A percentile compares a stretch with the other conserved stretches of the same genome.
Evolutionary conservation across 2,329 filamentous ascomycete species (phyloP).

Genomic region (Orbilia brochopaga): DNA sequence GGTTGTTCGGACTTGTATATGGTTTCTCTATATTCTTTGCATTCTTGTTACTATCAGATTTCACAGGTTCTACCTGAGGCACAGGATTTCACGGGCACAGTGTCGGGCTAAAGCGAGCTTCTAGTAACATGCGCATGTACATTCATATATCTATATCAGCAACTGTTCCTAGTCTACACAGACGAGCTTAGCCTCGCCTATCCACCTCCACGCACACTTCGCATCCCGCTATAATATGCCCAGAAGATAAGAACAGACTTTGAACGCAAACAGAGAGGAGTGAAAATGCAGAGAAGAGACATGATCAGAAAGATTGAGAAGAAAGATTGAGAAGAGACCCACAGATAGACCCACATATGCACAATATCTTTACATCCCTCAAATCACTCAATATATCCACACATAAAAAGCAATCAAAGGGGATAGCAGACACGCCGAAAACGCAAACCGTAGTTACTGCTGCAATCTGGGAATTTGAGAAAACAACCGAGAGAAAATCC

Average conservation of each 20-base stretch:
- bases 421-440: slow-evolving; percentile 8
- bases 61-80: no score
- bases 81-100: no score
- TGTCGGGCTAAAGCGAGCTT: not conserved
- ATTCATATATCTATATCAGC: not conserved
- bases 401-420: slow-evolving; percentile 1
- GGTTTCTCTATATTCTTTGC: no score
- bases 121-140: not conserved
- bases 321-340: no score
- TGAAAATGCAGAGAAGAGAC: not conserved
- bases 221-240: not conserved
- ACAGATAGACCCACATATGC: no score
- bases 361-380: no score
- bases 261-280: not conserved
- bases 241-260: slow-evolving; percentile 10
- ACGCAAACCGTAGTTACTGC: not conserved
- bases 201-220: slow-evolving; percentile 5
- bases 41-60: no score
- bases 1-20: no score
- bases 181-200: not conserved
- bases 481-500: not conserved
- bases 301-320: not conserved
- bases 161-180: not conserved
- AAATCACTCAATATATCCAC: not conserved
- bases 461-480: slow-evolving; percentile 1